Evolutionary conservation across 371 early-diverging fungal species (phyloP), one percentile per base, ranked within the genome.

Genomic region (Circinella umbellata): DNA sequence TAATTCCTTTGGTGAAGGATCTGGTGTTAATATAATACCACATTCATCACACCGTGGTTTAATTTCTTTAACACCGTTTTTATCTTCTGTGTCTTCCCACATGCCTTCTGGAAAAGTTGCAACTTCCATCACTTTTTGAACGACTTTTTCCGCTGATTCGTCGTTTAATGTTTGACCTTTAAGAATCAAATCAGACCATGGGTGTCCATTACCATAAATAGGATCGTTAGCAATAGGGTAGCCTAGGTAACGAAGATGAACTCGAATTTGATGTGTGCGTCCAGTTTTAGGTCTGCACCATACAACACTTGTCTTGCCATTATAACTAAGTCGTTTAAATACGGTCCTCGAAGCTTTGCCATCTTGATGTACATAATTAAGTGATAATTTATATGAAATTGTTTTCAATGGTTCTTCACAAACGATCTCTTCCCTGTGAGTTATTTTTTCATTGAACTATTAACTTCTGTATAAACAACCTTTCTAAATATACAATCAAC

Each of bases 231-330:
- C 95, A 67, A 99, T 99, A 0, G 99, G 99, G 73, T 89, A 90
- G 10, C 99, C 99, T 3, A 99, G 87, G 76, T 89, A 93, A 74
- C 95, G 94, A 54, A 99, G 81, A 79, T 99, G 99, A 17, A 99
- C 98, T 57, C 99, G 93, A 68, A 99, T 99, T 81, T 99, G 99
- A 76, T 99, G 99, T 0, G 99, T 98, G 51, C 99, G 87, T 4
- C 99, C 99, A 0, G 98, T 99, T n/a, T 92, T 73, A 0, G 99
- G 99, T 61, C 87, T 80, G 81, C 92, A 92, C 67, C 79, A 69
- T 27, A 93, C 89, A 4, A 95, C 82, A 62, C 92, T 92, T 1
- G 92, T 89, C 4, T 63, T 36, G 0, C 90, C 90, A 70, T 94
- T 92, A 68, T 86, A 89, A 17, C 77, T 76, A 2, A 94, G 60